A percentile compares a stretch with the other conserved stretches of the same genome.
Conservation (phyloP, 2,329 filamentous ascomycete genomes). For the Plectosphaerella cucumerina region DNA sequence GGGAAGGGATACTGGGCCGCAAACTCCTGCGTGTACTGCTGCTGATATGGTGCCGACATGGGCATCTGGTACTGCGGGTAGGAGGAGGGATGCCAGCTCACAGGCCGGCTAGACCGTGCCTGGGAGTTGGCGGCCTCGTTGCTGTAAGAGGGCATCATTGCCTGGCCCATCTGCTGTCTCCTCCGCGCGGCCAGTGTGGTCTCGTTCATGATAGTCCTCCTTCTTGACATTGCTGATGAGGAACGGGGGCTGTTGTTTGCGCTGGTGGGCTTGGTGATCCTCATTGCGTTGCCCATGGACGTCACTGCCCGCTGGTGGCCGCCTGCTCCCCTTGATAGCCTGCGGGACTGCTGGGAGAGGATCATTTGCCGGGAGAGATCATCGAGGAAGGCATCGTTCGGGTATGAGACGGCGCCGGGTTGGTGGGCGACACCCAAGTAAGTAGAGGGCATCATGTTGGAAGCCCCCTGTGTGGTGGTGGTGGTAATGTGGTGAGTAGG, state of each 20-base stretch:
- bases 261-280: conserved; percentile 62
- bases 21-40: conserved; percentile 31
- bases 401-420: background rate
- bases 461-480: background rate
- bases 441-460: conserved; percentile 28
- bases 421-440: background rate
- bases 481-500: background rate
- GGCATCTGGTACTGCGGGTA: conserved; percentile 26
- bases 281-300: conserved; percentile 42
- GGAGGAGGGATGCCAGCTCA: conserved; percentile 73
- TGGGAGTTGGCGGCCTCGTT: conserved; percentile 20
- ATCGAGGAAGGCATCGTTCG: conserved; percentile 41
- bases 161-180: conserved; percentile 31
- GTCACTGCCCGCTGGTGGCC: conserved; percentile 33
- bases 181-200: conserved; percentile 34
- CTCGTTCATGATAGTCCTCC: conserved; percentile 55
- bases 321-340: conserved; percentile 44
- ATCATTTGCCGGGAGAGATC: conserved; percentile 49
- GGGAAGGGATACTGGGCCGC: conserved; percentile 28
- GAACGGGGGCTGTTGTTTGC: conserved; percentile 65
- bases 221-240: conserved; percentile 43
- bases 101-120: conserved; percentile 48
- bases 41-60: conserved; percentile 20
- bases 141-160: background rate
- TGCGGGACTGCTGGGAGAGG: conserved; percentile 39